Base-by-base conservation (phyloP, 805 yeast genomes). In the Metschnikowia vanudenii region DNA sequence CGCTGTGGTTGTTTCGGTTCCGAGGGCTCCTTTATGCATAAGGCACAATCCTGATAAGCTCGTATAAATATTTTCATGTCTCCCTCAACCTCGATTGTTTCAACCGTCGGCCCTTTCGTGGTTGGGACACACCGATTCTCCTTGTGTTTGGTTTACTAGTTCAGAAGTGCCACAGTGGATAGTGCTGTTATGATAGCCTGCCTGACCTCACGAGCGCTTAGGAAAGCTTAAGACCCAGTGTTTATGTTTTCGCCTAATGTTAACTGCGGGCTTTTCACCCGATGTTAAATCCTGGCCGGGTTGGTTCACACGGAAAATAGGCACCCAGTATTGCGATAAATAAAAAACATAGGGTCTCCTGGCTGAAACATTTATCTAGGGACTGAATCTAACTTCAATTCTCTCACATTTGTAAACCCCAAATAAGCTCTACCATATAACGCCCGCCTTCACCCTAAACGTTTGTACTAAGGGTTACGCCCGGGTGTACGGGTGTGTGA, bases 21-120 rank as follows among this genome's bases (percentile, higher is more conserved):
- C 51, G 47, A 39, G 45, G 45, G 35, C 17, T 19, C 30, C 14
- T 10, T 19, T 9, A 24, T 24, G 37, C 37, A 17, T 28, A 26
- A 26, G 12, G 29, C 19, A 16, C 30, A 11, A 20, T 26, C 31
- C 37, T 18, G 43, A 40, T 32, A 40, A 40, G 43, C 30, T 22
- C 31, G 20, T 40, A 32, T 40, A 32, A 32, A 32, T 31, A 10
- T n/a, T 13, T 30, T n/a, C 17, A 14, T 30, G 14, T 30, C 2
- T 13, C 33, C 7, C 33, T n/a, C 28, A 26, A 26, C 12, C 12
- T 10, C 10, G 12, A 26, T 20, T 4, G 7, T 7, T 20, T 20
- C 24, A 20, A 20, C 3, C 3, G 33, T 30, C 33, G 3, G 7
- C 3, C 17, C 33, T 14, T 10, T 5, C 33, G 16, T 30, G 17